Conservation (phyloP, 306 rosid genomes). For the Vachellia pachyceras region DNA sequence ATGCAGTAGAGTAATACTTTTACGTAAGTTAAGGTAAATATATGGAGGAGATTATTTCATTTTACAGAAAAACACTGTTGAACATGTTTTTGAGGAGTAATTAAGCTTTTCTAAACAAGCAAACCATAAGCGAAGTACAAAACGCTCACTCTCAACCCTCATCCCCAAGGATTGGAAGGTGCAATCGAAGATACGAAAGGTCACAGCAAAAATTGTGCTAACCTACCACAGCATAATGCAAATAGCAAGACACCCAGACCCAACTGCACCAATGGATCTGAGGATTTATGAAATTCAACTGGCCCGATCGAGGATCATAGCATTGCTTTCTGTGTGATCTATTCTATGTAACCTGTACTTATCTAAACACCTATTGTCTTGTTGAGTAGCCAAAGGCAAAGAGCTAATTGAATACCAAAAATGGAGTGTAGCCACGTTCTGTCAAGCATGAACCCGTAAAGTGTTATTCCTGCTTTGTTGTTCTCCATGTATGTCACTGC, state of each 20-base stretch:
- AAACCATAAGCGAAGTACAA: neutral
- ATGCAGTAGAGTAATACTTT: no score
- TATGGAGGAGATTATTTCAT: no score
- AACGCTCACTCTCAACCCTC: neutral
- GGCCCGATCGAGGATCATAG: conserved; percentile 12
- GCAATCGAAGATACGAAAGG: neutral
- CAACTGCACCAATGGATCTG: neutral
- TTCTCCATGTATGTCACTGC: conserved; percentile 91
- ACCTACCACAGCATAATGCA: neutral
- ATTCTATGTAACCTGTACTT: neutral
- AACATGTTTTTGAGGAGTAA: no score
- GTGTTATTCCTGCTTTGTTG: conserved; percentile 84
- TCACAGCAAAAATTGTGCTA: neutral
- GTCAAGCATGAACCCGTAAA: conserved; percentile 86
- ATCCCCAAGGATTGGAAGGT: neutral
- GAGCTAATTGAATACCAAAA: conserved; percentile 79
- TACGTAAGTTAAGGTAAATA: no score
- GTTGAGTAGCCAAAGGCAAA: conserved; percentile 89
- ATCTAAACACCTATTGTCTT: conserved; percentile 65
- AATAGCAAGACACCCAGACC: neutral
- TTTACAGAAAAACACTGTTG: no score
- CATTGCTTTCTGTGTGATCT: conserved; percentile 7
- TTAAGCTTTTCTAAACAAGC: no score
- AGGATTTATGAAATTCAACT: neutral
- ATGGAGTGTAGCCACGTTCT: conserved; percentile 90